phyloP scores from a whole-genome alignment of 148 eudicot species.

The Polygonum maritimum region DNA sequence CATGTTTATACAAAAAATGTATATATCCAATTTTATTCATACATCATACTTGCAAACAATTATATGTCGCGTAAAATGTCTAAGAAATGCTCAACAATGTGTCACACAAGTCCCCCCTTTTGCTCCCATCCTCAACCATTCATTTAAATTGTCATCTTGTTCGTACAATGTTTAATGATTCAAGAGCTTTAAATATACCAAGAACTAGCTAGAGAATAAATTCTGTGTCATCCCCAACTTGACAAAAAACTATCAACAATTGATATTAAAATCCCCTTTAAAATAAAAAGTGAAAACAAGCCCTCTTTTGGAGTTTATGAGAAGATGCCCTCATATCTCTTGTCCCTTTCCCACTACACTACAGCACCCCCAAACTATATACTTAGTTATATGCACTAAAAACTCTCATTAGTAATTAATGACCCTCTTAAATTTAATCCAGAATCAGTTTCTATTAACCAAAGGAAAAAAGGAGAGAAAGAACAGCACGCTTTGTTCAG shows the following conservation, averaged over 20 bases:
- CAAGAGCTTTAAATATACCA: not conserved
- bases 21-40: too few relatives aligned
- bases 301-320: not conserved
- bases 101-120: not conserved
- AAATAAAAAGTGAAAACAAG: not conserved
- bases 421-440: not conserved
- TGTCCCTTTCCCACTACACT: not conserved
- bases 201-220: not conserved
- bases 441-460: not conserved
- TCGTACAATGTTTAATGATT: not conserved
- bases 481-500: constrained; percentile 5
- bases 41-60: too few relatives aligned
- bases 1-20: too few relatives aligned
- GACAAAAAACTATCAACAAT: not conserved
- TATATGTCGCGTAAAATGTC: too few relatives aligned
- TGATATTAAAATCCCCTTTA: not conserved
- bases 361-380: not conserved
- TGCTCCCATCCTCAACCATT: not conserved
- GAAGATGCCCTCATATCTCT: constrained; percentile 1
- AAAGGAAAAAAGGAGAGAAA: not conserved
- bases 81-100: not conserved
- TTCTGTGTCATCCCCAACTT: constrained; percentile 4
- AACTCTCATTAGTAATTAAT: not conserved
- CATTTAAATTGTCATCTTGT: not conserved
- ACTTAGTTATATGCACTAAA: not conserved